Conservation (phyloP, 441 rosid genomes). For the Metrosideros polymorpha region DNA sequence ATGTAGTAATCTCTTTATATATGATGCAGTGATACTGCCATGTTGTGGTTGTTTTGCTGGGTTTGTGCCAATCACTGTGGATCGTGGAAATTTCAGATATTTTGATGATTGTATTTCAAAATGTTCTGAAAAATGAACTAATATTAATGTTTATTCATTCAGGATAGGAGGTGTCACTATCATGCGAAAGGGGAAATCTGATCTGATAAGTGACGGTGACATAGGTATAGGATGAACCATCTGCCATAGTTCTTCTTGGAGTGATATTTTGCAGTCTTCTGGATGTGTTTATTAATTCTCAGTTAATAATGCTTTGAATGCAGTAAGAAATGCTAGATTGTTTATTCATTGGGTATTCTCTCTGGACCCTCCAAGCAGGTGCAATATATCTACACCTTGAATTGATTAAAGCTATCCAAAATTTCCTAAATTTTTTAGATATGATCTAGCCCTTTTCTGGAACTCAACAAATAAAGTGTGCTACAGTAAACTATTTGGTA, state of each 20-base stretch:
- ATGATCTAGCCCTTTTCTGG: background rate
- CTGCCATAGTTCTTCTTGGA: background rate
- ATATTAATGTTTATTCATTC: slow-evolving; percentile 3
- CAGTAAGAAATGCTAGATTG: background rate
- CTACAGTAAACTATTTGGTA: background rate
- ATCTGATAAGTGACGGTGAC: slow-evolving; percentile 77
- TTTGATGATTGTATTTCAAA: background rate
- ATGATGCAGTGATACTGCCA: background rate
- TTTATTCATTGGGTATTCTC: background rate
- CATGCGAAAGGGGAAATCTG: slow-evolving; percentile 75
- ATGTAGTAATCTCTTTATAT: background rate
- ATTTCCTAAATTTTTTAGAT: background rate
- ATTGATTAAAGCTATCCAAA: background rate
- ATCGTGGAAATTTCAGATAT: background rate
- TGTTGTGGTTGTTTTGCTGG: background rate
- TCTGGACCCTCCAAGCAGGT: background rate
- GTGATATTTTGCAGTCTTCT: background rate
- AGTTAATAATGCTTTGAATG: background rate
- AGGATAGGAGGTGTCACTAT: slow-evolving; percentile 88
- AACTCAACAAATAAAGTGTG: background rate
- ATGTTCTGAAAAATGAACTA: slow-evolving; percentile 6
- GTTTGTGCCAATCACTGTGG: background rate
- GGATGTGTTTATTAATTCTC: background rate
- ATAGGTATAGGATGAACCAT: slow-evolving; percentile 32
- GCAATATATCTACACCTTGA: background rate